Percentiles rank a stretch among this genome's conserved stretches.
These are phyloP conservation scores for Aureobasidium sp. DNA, from an alignment of 2,329 filamentous ascomycete genomes.

Conservation along the genomic window DNA sequence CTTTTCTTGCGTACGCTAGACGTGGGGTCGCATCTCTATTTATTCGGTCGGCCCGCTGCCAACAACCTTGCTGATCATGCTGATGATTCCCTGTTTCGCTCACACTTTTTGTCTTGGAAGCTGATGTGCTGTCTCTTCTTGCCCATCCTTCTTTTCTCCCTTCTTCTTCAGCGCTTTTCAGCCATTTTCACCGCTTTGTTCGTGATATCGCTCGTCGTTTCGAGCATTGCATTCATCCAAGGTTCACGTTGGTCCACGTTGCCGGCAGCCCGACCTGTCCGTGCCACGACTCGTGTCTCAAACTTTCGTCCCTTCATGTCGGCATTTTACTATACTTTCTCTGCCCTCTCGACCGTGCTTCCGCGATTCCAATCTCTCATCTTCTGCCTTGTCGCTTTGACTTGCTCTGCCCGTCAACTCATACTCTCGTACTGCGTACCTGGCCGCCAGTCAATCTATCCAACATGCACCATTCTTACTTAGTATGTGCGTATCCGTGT, in stretches of 20 bases:
- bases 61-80: constrained; percentile 6
- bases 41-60: constrained; percentile 3
- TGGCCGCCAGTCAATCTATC: neutral
- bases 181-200: neutral
- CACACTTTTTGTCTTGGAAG: neutral
- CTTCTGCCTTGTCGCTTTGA: neutral
- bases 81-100: neutral
- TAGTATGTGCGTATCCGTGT: neutral
- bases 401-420: neutral
- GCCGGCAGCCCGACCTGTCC: neutral
- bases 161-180: neutral
- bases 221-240: neutral
- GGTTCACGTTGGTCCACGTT: neutral
- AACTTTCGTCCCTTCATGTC: neutral
- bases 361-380: neutral
- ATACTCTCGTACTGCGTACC: neutral
- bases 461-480: neutral
- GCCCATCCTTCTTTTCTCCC: neutral
- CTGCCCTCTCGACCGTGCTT: constrained; percentile 1
- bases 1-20: neutral
- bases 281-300: neutral
- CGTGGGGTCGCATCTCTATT: constrained; percentile 10
- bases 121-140: neutral
- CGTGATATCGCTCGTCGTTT: neutral
- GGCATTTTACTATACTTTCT: neutral